Evolutionary conservation across 352 stramenopile genomes (phyloP).

Genomic region (Peronospora destructor): DNA sequence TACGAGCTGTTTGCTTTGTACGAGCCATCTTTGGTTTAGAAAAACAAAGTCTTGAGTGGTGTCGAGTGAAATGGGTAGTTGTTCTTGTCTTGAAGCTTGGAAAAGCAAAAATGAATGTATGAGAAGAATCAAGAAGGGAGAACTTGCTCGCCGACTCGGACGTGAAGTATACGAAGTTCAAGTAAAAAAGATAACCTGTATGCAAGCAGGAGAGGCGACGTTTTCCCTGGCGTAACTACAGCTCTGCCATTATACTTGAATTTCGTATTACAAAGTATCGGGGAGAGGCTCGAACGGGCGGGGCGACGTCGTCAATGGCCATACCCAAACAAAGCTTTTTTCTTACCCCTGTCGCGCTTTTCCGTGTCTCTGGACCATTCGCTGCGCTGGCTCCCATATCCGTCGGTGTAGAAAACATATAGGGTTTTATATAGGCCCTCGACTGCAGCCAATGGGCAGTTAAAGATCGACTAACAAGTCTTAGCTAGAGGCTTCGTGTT

Average conservation of each 20-base stretch:
- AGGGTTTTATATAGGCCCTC: slow-evolving; percentile 22
- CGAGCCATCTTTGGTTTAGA: slow-evolving; percentile 75
- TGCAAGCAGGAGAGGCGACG: slow-evolving; percentile 36
- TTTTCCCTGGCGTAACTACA: slow-evolving; percentile 4
- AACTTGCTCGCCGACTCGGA: neutral
- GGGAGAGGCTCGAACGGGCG: slow-evolving; percentile 9
- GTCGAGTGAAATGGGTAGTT: neutral
- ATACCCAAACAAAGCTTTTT: slow-evolving; percentile 14
- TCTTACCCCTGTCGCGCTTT: slow-evolving; percentile 27
- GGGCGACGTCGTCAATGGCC: slow-evolving; percentile 24
- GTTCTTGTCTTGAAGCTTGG: slow-evolving; percentile 22
- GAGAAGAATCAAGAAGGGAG: slow-evolving; percentile 1
- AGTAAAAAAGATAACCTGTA: slow-evolving; percentile 32
- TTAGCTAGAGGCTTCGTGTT: slow-evolving; percentile 20
- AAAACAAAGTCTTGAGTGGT: neutral
- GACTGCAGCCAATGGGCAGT: slow-evolving; percentile 18
- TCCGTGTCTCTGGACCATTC: slow-evolving; percentile 31
- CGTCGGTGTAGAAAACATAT: slow-evolving; percentile 9
- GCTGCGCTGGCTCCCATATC: slow-evolving; percentile 20
- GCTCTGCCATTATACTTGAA: slow-evolving; percentile 10
- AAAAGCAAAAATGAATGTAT: slow-evolving; percentile 40
- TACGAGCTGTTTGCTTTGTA: slow-evolving; percentile 96
- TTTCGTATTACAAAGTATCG: neutral
- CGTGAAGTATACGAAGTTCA: slow-evolving; percentile 33
- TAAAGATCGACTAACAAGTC: slow-evolving; percentile 23